Evolutionary conservation across 2,329 filamentous ascomycete species (phyloP).

Genomic region (Aspergillus hortae): DNA sequence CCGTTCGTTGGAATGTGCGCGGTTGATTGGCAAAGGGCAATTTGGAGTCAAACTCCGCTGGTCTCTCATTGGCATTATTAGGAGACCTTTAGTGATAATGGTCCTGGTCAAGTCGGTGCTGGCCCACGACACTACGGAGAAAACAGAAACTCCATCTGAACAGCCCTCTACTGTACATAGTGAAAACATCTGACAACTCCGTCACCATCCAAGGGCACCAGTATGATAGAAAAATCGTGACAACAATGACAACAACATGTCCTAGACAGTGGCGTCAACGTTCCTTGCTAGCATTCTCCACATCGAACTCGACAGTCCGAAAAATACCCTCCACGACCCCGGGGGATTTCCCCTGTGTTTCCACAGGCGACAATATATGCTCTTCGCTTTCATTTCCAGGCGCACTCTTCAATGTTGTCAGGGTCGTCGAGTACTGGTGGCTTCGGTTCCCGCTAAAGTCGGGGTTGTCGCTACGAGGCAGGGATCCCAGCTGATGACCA

Average conservation of each 20-base stretch:
- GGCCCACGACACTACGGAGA: no score
- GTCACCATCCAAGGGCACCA: not conserved
- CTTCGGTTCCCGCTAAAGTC: conserved; percentile 15
- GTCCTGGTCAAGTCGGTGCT: no score
- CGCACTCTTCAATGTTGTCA: conserved; percentile 9
- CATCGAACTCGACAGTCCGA: conserved; percentile 25
- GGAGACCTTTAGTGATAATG: no score
- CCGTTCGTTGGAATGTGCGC: not conserved
- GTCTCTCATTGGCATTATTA: not conserved
- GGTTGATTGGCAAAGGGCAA: not conserved
- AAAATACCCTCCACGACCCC: conserved; percentile 18
- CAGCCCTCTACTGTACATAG: no score
- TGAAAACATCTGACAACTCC: not conserved
- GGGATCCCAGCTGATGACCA: conserved; percentile 19
- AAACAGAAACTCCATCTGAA: no score
- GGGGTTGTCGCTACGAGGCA: conserved; percentile 17
- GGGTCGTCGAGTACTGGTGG: conserved; percentile 18
- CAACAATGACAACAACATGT: not conserved
- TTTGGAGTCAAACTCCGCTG: not conserved
- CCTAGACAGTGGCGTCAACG: not conserved
- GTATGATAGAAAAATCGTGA: not conserved
- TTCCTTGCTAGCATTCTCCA: conserved; percentile 16
- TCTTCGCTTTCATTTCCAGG: conserved; percentile 22
- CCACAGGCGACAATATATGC: conserved; percentile 15
- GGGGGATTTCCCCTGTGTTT: not conserved